Conservation (phyloP, 116 monocot species). For the Posidonia oceanica region DNA sequence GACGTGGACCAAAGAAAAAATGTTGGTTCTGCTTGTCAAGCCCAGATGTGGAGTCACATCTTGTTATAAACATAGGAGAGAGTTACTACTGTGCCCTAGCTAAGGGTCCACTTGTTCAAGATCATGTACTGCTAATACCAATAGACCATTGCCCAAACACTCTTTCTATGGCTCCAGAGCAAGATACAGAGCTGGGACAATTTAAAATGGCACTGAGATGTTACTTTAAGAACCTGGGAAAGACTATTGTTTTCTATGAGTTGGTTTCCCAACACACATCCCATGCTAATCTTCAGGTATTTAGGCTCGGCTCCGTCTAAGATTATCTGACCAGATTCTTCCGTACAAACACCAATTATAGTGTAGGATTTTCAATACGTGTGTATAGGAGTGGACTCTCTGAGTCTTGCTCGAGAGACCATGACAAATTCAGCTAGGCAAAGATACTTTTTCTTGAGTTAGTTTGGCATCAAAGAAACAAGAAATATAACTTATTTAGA, state of each 20-base stretch:
- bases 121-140: conserved; percentile 76
- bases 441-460: too few species aligned
- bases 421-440: too few species aligned
- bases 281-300: conserved; percentile 97
- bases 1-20: conserved; percentile 35
- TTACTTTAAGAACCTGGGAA: conserved; percentile 59
- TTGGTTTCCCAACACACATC: conserved; percentile 42
- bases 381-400: too few species aligned
- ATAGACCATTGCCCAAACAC: conserved; percentile 86
- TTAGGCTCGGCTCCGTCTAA: background rate
- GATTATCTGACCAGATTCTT: background rate
- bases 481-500: too few species aligned
- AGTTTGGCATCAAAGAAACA: too few species aligned
- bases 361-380: too few species aligned
- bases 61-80: conserved; percentile 67
- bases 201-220: conserved; percentile 42
- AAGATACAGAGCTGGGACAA: conserved; percentile 51
- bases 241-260: conserved; percentile 76
- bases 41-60: conserved; percentile 79
- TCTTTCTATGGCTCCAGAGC: conserved; percentile 43
- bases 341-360: too few species aligned
- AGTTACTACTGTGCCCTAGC: conserved; percentile 87
- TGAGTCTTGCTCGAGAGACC: too few species aligned
- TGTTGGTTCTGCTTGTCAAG: conserved; percentile 99
- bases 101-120: conserved; percentile 78